A percentile compares a stretch with the other conserved stretches of the same genome.
These are phyloP conservation scores for Gonapodya prolifera DNA, from an alignment of 192 early-diverging fungal species.

Conservation along the genomic window DNA sequence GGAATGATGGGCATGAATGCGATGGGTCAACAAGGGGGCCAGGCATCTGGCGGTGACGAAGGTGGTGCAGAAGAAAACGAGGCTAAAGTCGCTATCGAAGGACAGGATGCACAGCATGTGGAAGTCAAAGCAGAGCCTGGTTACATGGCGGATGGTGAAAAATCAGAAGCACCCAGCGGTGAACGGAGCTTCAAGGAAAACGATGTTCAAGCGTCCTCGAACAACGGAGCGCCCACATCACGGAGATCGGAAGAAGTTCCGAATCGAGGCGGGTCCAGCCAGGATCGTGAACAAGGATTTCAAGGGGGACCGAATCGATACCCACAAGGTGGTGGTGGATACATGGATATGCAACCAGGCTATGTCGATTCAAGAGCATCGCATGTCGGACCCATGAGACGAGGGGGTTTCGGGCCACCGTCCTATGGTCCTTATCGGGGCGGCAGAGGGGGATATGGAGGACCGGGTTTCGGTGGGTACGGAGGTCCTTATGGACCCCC, in stretches of 20 bases:
- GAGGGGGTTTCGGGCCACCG: not conserved
- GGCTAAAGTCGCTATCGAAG: not conserved
- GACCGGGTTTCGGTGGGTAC: not conserved
- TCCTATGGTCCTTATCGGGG: not conserved
- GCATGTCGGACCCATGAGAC: not conserved
- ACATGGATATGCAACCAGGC: not conserved
- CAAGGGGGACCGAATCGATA: too few relatives aligned
- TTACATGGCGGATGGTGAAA: not conserved
- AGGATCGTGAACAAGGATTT: not conserved
- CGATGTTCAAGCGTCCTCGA: not conserved
- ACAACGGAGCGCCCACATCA: too few relatives aligned
- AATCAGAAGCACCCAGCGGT: not conserved
- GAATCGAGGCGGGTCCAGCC: too few relatives aligned
- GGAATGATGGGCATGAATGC: not conserved
- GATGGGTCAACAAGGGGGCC: not conserved
- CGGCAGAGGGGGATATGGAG: not conserved
- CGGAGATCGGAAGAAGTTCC: too few relatives aligned
- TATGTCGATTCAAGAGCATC: not conserved
- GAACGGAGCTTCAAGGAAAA: not conserved
- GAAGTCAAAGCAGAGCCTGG: not conserved
- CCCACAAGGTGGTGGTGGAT: not conserved
- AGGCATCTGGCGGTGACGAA: not conserved
- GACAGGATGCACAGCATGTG: too few relatives aligned
- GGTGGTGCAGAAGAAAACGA: not conserved
- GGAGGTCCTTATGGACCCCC: constrained; percentile 1